Conservation (phyloP, 2,329 filamentous ascomycete genomes). For the Aspergillus oerlinghausenensis region DNA sequence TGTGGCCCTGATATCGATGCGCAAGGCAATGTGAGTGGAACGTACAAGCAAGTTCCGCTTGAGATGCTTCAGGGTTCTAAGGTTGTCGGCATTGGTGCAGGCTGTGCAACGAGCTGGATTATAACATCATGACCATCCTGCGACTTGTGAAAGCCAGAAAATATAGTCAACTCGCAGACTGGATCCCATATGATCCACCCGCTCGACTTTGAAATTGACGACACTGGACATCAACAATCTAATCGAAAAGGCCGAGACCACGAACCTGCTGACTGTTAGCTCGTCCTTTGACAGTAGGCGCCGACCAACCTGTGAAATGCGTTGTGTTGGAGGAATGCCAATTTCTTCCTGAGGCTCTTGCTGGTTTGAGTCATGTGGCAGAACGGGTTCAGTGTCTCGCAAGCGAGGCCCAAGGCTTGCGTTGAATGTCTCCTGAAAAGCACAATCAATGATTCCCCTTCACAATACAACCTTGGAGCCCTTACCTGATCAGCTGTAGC, state of each 20-base stretch:
- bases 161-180: not conserved
- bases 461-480: not conserved
- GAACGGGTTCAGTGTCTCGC: conserved; percentile 30
- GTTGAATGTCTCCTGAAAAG: conserved; percentile 26
- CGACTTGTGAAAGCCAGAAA: not conserved
- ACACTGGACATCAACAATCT: conserved; percentile 8
- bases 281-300: not conserved
- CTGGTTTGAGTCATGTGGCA: conserved; percentile 6
- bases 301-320: conserved; percentile 43
- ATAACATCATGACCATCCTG: conserved; percentile 23
- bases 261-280: conserved; percentile 29
- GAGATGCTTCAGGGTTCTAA: conserved; percentile 48
- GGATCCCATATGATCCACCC: not conserved
- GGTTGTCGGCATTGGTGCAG: conserved; percentile 67
- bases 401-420: conserved; percentile 24
- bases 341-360: conserved; percentile 28
- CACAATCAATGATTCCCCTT: not conserved
- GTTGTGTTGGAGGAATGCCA: conserved; percentile 45
- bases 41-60: conserved; percentile 63
- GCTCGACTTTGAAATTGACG: not conserved
- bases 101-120: conserved; percentile 86
- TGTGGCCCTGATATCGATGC: conserved; percentile 66
- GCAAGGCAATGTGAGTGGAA: conserved; percentile 63
- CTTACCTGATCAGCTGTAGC: conserved; percentile 49
- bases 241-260: conserved; percentile 42